Conservation (phyloP, 495 filamentous ascomycete genomes). For the Xylaria longipes region DNA sequence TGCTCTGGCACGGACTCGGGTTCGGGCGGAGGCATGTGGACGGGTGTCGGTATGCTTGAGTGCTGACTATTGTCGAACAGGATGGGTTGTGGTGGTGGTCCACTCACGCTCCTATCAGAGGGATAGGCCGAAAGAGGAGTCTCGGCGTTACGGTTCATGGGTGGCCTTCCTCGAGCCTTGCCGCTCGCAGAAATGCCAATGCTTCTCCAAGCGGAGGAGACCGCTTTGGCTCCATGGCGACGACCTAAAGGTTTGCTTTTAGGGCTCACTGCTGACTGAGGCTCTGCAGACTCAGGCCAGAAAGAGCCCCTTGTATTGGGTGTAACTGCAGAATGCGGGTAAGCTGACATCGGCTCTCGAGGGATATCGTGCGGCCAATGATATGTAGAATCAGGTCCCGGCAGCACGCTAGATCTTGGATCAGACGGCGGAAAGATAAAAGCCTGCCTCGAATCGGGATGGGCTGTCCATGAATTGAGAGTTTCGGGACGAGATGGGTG, state of each 20-base stretch:
- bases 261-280: slow-evolving; percentile 72
- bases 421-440: slow-evolving; percentile 42
- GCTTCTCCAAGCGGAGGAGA: slow-evolving; percentile 93
- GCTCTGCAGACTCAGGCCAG: slow-evolving; percentile 60
- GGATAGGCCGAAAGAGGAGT: slow-evolving; percentile 91
- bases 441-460: slow-evolving; percentile 52
- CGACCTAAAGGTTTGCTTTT: slow-evolving; percentile 64
- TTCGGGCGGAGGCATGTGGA: slow-evolving; percentile 36
- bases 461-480: slow-evolving; percentile 55
- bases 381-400: slow-evolving; percentile 35
- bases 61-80: slow-evolving; percentile 32
- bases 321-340: slow-evolving; percentile 83
- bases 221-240: slow-evolving; percentile 85
- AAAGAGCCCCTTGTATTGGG: slow-evolving; percentile 58
- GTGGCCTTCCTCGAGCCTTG: slow-evolving; percentile 84
- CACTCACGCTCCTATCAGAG: slow-evolving; percentile 49
- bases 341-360: slow-evolving; percentile 67
- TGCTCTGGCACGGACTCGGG: slow-evolving; percentile 29
- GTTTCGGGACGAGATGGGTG: slow-evolving; percentile 45
- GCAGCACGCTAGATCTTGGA: slow-evolving; percentile 39
- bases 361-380: slow-evolving; percentile 49
- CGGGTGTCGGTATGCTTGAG: slow-evolving; percentile 26
- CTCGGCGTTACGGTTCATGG: slow-evolving; percentile 71
- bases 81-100: slow-evolving; percentile 32
- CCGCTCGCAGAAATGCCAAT: slow-evolving; percentile 69